A percentile compares a stretch with the other conserved stretches of the same genome.
Conservation (phyloP, 2,329 filamentous ascomycete species). For the Pestalotiopsis sp. region DNA sequence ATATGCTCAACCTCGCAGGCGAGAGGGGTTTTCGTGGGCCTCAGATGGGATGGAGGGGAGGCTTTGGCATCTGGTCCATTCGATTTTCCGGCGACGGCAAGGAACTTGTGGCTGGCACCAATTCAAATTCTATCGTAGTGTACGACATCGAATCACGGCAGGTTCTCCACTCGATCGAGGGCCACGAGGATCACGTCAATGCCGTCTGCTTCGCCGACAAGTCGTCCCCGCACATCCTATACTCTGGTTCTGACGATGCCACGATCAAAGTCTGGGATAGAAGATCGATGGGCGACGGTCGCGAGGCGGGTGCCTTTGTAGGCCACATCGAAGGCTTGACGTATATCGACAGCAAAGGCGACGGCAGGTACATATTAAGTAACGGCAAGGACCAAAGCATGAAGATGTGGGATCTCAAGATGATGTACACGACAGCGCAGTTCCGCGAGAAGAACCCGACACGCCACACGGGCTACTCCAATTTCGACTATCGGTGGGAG, state of each 20-base stretch:
- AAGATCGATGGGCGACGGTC: conserved; percentile 83
- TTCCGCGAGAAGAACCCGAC: conserved; percentile 60
- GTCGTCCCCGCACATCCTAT: conserved; percentile 87
- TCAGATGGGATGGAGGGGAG: conserved; percentile 31
- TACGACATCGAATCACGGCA: conserved; percentile 87
- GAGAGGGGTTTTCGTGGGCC: conserved; percentile 36
- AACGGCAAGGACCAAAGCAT: conserved; percentile 97
- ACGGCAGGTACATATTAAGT: conserved; percentile 81
- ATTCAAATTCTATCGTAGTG: conserved; percentile 76
- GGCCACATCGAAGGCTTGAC: conserved; percentile 69
- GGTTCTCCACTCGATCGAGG: conserved; percentile 73
- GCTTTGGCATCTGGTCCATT: conserved; percentile 81
- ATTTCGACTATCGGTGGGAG: conserved; percentile 76
- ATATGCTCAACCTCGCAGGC: conserved; percentile 70
- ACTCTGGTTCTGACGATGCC: conserved; percentile 93
- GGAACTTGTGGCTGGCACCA: conserved; percentile 89
- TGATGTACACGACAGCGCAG: conserved; percentile 76
- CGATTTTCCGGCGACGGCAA: conserved; percentile 90
- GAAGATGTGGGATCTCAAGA: conserved; percentile 94
- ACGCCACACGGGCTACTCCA: conserved; percentile 53
- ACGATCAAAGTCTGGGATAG: conserved; percentile 97
- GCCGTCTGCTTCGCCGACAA: conserved; percentile 95
- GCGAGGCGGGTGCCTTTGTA: conserved; percentile 68
- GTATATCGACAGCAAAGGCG: conserved; percentile 71
- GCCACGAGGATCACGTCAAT: conserved; percentile 89